Evolutionary conservation across 2,329 filamentous ascomycete genomes (phyloP), one percentile per base, ranked within the genome.

Genomic region (Fusarium fujikuroi): DNA sequence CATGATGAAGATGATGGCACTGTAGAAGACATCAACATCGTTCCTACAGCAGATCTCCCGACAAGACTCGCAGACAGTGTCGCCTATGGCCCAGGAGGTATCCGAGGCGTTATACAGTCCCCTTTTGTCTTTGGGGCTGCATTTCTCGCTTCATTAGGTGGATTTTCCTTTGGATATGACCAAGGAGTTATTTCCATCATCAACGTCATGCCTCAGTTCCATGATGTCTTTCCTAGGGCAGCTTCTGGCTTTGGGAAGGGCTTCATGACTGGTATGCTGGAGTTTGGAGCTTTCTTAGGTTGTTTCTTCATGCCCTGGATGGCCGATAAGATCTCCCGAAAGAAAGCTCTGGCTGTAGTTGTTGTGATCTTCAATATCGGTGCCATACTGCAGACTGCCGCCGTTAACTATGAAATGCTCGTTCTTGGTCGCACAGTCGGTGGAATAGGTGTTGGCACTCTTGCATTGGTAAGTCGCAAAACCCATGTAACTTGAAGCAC

Each of bases 261-360:
- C 8, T 76, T 86, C 8, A 79, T 69, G 43, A 80, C 83, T 8
- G 81, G 79, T 8, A 85, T 88, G 69, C 83, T 85, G 68, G 86
- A 88, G 72, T 78, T 88, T 39, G 84, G 88, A 56, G 88, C 86
- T 2, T 87, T 86, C 1, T 81, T 88, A 23, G 86, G 76, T 64
- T 21, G 76, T 72, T 53, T 69, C 76, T 39, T 70, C 76, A 59
- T 76, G 73, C 36, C 75, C 72, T 53, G 53, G 72, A 11, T 73
- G 12, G 76, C 76, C 6, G 77, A 78, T 54, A 70, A 67, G 21
- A 77, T 73, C 44, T 76, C 76, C 7, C 69, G 77, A 46, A 78
- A 77, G 49, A 46, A 70, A 23, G 74, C 70, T 50, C 74, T 78
- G 40, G 74, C 76, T 60, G 66, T 74, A 21, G 77, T 75, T 37